Conservation (phyloP, 2,329 filamentous ascomycete genomes). For the Cercospora canescens region DNA sequence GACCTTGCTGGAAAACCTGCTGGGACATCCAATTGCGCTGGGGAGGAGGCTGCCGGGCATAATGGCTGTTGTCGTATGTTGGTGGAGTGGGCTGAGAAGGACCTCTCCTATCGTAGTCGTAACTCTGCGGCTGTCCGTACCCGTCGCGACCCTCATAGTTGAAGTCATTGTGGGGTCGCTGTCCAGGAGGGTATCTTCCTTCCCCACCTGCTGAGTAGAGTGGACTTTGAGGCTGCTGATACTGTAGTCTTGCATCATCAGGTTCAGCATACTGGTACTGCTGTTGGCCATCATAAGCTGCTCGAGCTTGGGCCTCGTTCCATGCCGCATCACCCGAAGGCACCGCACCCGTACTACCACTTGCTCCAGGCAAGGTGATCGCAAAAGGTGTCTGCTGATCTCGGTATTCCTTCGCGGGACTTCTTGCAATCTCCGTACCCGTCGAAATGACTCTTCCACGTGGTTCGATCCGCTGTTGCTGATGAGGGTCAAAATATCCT, state of each 20-base stretch:
- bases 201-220: background rate
- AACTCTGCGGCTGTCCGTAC: background rate
- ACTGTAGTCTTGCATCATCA: background rate
- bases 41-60: background rate
- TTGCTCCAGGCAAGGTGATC: conserved; percentile 23
- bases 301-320: background rate
- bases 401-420: conserved; percentile 28
- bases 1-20: conserved; percentile 2
- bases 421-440: conserved; percentile 25
- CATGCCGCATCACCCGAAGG: background rate
- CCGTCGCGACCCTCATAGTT: background rate
- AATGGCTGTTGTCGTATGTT: background rate
- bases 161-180: background rate
- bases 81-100: background rate
- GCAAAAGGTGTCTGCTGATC: conserved; percentile 34
- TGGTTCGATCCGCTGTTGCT: background rate
- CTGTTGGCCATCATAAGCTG: background rate
- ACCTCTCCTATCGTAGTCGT: background rate
- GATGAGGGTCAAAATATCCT: background rate
- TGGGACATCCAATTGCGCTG: conserved; percentile 7
- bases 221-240: background rate
- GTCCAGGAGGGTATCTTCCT: background rate
- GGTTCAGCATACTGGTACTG: conserved; percentile 16
- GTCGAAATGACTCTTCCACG: conserved; percentile 18
- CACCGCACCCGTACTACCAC: background rate